Evolutionary conservation across 2,329 filamentous ascomycete species (phyloP), one percentile per base, ranked within the genome.

Genomic region (Penicillium sp.): DNA sequence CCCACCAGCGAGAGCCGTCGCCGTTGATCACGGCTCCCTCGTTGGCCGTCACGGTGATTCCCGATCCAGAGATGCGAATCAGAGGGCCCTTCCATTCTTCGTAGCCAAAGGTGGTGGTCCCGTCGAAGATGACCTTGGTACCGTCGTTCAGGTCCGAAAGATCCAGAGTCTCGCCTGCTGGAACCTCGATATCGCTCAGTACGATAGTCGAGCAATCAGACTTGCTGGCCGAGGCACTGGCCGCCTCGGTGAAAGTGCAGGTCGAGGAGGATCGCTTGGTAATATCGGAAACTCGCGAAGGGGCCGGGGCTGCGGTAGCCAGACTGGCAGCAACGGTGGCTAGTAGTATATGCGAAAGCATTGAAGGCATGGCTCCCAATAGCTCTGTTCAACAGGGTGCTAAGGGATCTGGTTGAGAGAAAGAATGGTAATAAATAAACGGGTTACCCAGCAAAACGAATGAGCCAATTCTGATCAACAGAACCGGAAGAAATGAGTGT

Each of bases 81-180:
- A 90, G 76, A 44, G 87, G 87, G 0, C 87, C 87, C 1, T 70
- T 68, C 87, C 86, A 89, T 63, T 87, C 82, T 58, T 83, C 75
- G 73, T 87, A 88, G 21, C 78, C 86, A 65, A 87, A 90, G 50
- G 82, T 84, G 18, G 87, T 89, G 13, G 77, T 83, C 39, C 87
- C 87, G 52, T 83, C 71, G 71, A 89, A 89, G 61, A 81, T 83
- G 58, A 88, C 79, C 26, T 56, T 48, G 21, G 58, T 61, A n/a
- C 51, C 58, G n/a, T 51, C 44, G 5, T 40, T 45, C 14, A 61
- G 43, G 19, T 51, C 52, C n/a, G 52, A 37, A 10, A 61, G 42
- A 10, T 59, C 58, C 31, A 61, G 45, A 11, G 52, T 49, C 29
- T 52, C 43, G 14, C 58, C 58, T 2, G 58, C 54, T 10, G 58